phyloP scores from a whole-genome alignment of 176 grass and related monocot genomes.

The Aegilops bicornis region DNA sequence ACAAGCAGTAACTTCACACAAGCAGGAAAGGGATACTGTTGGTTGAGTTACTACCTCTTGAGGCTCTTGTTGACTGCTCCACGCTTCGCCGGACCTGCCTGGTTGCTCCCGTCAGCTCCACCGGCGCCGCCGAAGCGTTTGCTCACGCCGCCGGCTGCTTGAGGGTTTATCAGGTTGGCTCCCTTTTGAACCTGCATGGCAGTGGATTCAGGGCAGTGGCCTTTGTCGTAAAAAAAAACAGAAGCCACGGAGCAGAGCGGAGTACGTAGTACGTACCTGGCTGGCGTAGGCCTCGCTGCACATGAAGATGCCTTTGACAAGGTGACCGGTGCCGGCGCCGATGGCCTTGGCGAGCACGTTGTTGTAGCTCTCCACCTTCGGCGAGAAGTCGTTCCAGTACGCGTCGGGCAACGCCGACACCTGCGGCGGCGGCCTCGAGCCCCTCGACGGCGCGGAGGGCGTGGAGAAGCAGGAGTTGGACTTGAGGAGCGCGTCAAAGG shows the following conservation, averaged over 20 bases:
- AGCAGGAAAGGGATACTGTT: neutral
- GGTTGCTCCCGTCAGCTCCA: slow-evolving; percentile 21
- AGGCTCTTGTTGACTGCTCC: slow-evolving; percentile 70
- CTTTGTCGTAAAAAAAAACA: neutral
- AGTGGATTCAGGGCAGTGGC: neutral
- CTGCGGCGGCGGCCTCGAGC: neutral
- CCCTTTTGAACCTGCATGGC: slow-evolving; percentile 69
- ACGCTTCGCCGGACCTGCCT: slow-evolving; percentile 20
- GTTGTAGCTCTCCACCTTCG: slow-evolving; percentile 75
- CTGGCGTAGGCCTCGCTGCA: slow-evolving; percentile 72
- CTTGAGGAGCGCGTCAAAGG: slow-evolving; percentile 69
- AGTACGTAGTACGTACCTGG: slow-evolving; percentile 45
- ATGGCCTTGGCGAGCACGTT: slow-evolving; percentile 71
- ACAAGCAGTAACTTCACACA: neutral
- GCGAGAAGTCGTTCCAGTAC: slow-evolving; percentile 80
- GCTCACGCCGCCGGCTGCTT: slow-evolving; percentile 27
- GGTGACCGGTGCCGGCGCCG: slow-evolving; percentile 68
- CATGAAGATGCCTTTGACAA: slow-evolving; percentile 92
- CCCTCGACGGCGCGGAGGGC: slow-evolving; percentile 32
- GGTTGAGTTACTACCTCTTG: slow-evolving; percentile 50
- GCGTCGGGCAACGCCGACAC: slow-evolving; percentile 28
- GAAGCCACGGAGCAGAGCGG: neutral
- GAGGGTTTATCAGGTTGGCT: slow-evolving; percentile 70
- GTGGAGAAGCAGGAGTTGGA: slow-evolving; percentile 65
- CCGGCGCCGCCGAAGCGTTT: slow-evolving; percentile 9